These are phyloP conservation scores for Eutrema heterophyllum DNA, from an alignment of 345 rosid species.

Conservation along the genomic window DNA sequence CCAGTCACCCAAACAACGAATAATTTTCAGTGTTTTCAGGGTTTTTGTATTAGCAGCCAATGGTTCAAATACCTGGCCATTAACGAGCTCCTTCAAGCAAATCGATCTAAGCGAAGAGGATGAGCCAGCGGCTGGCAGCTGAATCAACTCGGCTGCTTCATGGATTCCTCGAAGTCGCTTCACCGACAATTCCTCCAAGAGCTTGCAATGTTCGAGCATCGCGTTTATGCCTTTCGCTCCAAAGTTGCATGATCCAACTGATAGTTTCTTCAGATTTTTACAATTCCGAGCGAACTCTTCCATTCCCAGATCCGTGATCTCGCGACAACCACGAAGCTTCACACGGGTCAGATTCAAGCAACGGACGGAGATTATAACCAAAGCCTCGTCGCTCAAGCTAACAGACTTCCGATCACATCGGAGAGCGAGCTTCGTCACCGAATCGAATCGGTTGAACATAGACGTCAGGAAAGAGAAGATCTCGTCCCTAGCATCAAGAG, in stretches of 20 bases:
- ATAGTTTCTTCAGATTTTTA: slow-evolving; percentile 53
- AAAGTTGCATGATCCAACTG: slow-evolving; percentile 74
- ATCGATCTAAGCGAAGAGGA: slow-evolving; percentile 54
- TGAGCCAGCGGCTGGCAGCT: slow-evolving; percentile 39
- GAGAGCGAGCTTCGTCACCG: slow-evolving; percentile 68
- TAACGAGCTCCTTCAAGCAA: slow-evolving; percentile 79
- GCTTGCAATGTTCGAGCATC: slow-evolving; percentile 52
- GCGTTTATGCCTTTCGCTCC: slow-evolving; percentile 74
- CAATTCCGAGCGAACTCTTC: slow-evolving; percentile 53
- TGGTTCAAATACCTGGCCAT: slow-evolving; percentile 75
- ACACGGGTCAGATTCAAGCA: slow-evolving; percentile 66
- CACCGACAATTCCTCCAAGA: slow-evolving; percentile 72
- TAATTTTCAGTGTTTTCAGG: slow-evolving; percentile 63
- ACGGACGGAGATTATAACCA: slow-evolving; percentile 48
- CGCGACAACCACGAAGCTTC: slow-evolving; percentile 95
- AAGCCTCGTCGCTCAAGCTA: slow-evolving; percentile 63
- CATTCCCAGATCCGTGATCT: slow-evolving; percentile 74
- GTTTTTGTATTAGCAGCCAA: slow-evolving; percentile 48
- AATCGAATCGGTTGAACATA: slow-evolving; percentile 62
- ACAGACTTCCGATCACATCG: slow-evolving; percentile 62
- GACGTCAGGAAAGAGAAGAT: slow-evolving; percentile 37
- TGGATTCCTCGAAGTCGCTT: slow-evolving; percentile 72
- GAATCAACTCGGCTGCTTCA: slow-evolving; percentile 47
- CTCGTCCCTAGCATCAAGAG: slow-evolving; percentile 59
- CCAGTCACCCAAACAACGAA: slow-evolving; percentile 91